Evolutionary conservation across 495 filamentous ascomycete genomes (phyloP).

Genomic region (Lentithecium fluviatile): DNA sequence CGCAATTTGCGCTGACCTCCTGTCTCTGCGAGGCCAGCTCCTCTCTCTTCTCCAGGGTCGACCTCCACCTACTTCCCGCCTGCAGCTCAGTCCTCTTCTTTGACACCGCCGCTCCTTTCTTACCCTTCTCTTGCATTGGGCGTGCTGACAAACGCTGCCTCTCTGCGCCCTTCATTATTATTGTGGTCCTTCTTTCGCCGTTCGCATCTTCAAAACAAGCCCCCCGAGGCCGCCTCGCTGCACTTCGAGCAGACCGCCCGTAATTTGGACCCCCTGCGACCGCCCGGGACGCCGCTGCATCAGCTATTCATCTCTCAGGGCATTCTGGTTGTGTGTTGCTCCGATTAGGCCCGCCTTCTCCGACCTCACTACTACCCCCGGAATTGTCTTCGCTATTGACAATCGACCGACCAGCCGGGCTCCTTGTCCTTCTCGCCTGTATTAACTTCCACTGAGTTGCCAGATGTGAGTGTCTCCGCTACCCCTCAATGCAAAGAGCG

Average conservation of each 20-base stretch:
- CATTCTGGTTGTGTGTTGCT: constrained; percentile 1
- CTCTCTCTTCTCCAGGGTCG: neutral
- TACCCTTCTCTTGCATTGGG: constrained; percentile 24
- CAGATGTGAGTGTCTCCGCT: constrained; percentile 8
- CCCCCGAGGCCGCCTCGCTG: constrained; percentile 6
- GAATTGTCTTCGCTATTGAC: constrained; percentile 4
- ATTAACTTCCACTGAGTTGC: constrained; percentile 19
- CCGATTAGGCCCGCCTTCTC: constrained; percentile 2
- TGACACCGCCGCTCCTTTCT: constrained; percentile 10
- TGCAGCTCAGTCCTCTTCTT: constrained; percentile 7
- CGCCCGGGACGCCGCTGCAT: neutral
- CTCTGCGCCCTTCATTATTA: constrained; percentile 37
- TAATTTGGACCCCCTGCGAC: constrained; percentile 19
- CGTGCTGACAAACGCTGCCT: constrained; percentile 22
- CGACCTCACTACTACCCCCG: constrained; percentile 1
- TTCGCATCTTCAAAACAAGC: constrained; percentile 33
- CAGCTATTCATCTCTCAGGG: constrained; percentile 3
- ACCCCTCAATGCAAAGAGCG: neutral
- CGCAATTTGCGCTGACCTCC: constrained; percentile 25
- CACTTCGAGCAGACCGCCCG: constrained; percentile 2
- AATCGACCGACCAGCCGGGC: constrained; percentile 4
- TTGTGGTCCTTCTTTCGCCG: constrained; percentile 36
- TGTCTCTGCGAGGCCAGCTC: constrained; percentile 14
- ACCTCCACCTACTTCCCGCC: neutral
- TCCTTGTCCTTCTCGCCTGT: constrained; percentile 11